Evolutionary conservation across 129 eudicot species (phyloP).

Genomic region (Helianthus tuberosus): DNA sequence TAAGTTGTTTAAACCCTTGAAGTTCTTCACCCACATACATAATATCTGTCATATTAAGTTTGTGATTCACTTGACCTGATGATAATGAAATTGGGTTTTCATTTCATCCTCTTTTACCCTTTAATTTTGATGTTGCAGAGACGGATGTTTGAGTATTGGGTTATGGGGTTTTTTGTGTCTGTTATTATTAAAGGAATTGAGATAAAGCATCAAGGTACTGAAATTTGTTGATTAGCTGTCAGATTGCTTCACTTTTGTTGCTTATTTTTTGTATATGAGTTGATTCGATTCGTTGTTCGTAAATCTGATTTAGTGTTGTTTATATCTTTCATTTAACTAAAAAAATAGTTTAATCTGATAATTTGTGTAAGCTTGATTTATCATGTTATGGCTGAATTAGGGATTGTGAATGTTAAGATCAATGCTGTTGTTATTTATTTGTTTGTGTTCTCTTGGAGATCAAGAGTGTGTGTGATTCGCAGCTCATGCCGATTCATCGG

Average conservation of each 20-base stretch:
- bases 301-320: background rate
- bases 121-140: background rate
- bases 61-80: background rate
- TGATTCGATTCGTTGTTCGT: background rate
- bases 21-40: background rate
- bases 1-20: conserved; percentile 11
- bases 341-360: conserved; percentile 2
- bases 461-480: background rate
- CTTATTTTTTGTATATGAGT: conserved; percentile 1
- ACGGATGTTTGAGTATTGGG: too few species aligned
- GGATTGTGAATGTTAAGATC: conserved; percentile 8
- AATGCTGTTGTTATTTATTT: background rate
- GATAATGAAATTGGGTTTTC: conserved; percentile 15
- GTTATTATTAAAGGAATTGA: too few species aligned
- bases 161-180: background rate
- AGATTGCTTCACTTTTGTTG: conserved; percentile 6
- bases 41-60: conserved; percentile 26
- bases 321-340: background rate
- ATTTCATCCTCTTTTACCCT: conserved; percentile 4
- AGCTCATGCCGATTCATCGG: conserved; percentile 10
- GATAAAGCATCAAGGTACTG: conserved; percentile 10
- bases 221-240: background rate
- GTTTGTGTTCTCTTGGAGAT: background rate
- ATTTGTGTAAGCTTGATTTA: conserved; percentile 10
- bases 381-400: conserved; percentile 8